Evolutionary conservation across 768 basidiomycete species (phyloP), one percentile per base, ranked within the genome.

Genomic region (Lentinus tigrinus): DNA sequence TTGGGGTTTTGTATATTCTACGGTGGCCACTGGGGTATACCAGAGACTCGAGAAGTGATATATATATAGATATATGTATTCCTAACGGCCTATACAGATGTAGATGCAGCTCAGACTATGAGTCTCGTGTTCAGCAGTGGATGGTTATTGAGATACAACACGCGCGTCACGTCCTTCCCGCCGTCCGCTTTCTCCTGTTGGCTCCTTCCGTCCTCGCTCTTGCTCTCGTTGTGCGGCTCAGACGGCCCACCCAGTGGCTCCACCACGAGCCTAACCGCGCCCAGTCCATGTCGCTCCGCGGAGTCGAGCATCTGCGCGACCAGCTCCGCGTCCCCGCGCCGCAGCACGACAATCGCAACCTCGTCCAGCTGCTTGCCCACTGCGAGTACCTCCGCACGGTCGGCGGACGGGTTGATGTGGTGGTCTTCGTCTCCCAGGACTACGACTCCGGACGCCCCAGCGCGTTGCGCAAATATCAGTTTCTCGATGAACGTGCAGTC

Each of bases 401-500:
- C 81, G 10, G 85, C 84, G 3, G 88, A 85, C 21, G 91, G 91
- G 65, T 87, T 89, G 43, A 92, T 78, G 14, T 71, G 66, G 7
- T 60, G 44, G 21, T 91, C 85, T 27, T 85, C 80, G 56, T 85
- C 77, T 67, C 83, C 87, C 67, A 90, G 73, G 42, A 96, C 85
- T 14, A 98, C 72, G 9, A 95, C 83, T 1, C 93, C 95, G 0
- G 81, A 80, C 4, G 93, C 93, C 1, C 84, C 88, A 1, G 87
- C 89, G 9, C 77, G 73, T 17, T 80, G 79, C 4, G 94, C 95
- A 44, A 78, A 61, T 13, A 84, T 49, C 16, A 95, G 77, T 74
- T 99, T 99, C 63, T 91, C 82, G 14, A 93, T 72, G 73, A 98
- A 98, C 9, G 93, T 88, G 71, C 96, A 98, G 4, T 78, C 82